phyloP scores from a whole-genome alignment of 371 early-diverging fungal genomes.

The Apophysomyces elegans region DNA sequence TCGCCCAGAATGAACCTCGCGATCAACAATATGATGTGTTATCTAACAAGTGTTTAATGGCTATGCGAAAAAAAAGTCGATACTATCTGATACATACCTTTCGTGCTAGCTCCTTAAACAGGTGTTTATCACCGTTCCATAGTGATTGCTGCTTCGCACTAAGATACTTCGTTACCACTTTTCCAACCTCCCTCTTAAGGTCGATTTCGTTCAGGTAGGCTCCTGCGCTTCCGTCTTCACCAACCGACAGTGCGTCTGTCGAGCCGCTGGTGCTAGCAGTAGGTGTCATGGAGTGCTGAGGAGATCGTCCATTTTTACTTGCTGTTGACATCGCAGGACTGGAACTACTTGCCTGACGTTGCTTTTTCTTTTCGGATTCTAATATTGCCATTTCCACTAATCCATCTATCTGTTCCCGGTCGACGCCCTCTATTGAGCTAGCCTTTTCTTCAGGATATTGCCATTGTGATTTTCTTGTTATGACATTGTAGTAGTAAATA shows the following conservation, averaged over 20 bases:
- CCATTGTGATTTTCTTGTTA: conserved; percentile 46
- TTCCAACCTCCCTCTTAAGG: conserved; percentile 39
- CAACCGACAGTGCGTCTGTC: conserved; percentile 11
- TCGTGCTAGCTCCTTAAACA: conserved; percentile 46
- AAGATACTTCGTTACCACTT: conserved; percentile 40
- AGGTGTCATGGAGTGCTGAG: conserved; percentile 18
- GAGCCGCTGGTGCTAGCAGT: conserved; percentile 16
- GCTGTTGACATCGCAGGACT: conserved; percentile 25
- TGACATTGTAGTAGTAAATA: conserved; percentile 40
- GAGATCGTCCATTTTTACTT: conserved; percentile 9
- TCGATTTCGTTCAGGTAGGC: conserved; percentile 27
- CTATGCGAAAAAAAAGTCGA: neutral
- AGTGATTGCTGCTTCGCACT: conserved; percentile 33
- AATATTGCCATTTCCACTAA: conserved; percentile 33
- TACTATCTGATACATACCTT: conserved; percentile 27
- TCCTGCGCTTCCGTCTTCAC: conserved; percentile 10
- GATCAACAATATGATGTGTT: conserved; percentile 48
- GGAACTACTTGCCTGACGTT: conserved; percentile 16
- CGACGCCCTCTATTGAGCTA: conserved; percentile 43
- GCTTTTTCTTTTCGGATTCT: conserved; percentile 28
- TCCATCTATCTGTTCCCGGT: conserved; percentile 34
- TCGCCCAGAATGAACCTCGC: conserved; percentile 34
- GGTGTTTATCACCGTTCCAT: conserved; percentile 41
- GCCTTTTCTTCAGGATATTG: conserved; percentile 34
- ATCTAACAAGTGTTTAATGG: conserved; percentile 22